Evolutionary conservation across 805 yeast genomes (phyloP).

Genomic region (Ogataea saltuana): DNA sequence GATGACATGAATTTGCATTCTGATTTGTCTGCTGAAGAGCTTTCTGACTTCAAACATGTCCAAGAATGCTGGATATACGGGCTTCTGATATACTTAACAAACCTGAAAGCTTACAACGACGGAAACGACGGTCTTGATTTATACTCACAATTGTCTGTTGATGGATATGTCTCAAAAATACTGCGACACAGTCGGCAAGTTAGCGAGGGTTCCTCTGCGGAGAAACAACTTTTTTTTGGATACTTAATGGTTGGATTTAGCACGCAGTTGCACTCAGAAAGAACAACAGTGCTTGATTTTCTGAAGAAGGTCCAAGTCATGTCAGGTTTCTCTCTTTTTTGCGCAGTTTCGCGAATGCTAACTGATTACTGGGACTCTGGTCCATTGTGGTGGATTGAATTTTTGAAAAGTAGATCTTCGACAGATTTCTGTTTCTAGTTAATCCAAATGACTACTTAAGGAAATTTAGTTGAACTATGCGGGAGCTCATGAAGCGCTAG

Average conservation of each 20-base stretch:
- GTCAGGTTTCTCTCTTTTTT: conserved; percentile 10
- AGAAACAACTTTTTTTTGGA: conserved; percentile 14
- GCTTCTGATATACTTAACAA: conserved; percentile 9
- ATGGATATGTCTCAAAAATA: conserved; percentile 14
- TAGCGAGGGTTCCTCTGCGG: conserved; percentile 3
- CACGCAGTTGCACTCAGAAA: conserved; percentile 5
- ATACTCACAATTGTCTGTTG: conserved; percentile 6
- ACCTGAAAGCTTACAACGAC: conserved; percentile 6
- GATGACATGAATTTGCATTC: conserved; percentile 2
- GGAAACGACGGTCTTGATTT: conserved; percentile 3
- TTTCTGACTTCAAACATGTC: conserved; percentile 10
- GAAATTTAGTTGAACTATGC: neutral
- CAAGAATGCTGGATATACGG: conserved; percentile 15
- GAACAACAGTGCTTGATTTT: conserved; percentile 3
- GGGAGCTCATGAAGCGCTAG: neutral
- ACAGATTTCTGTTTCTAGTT: neutral
- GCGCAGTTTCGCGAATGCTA: conserved; percentile 3
- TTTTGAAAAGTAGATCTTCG: conserved; percentile 1
- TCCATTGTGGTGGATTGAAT: conserved; percentile 9
- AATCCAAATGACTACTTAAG: neutral
- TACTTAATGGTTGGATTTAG: conserved; percentile 15
- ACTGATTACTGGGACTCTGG: conserved; percentile 9
- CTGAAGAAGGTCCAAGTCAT: conserved; percentile 3
- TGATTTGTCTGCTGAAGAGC: conserved; percentile 7
- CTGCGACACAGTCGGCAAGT: conserved; percentile 8